A percentile compares a stretch with the other conserved stretches of the same genome.
These are phyloP conservation scores for Purpureocillium takamizusanense DNA, from an alignment of 2,329 filamentous ascomycete species.

Conservation along the genomic window DNA sequence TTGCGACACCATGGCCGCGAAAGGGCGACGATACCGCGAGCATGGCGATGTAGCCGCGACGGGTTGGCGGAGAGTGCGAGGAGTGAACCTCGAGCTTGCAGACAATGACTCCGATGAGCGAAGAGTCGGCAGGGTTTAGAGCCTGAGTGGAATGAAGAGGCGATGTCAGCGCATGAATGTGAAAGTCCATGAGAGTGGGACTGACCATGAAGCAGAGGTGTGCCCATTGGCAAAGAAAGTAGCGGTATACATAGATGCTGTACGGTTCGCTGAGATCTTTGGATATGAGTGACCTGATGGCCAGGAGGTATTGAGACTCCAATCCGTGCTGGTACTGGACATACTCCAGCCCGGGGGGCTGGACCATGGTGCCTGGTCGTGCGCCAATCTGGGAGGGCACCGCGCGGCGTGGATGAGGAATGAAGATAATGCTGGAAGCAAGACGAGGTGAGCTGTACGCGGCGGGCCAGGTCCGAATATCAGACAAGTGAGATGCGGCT, in stretches of 20 bases:
- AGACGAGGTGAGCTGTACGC: too few species aligned
- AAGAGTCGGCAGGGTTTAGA: conserved; percentile 47
- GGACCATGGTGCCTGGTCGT: too few species aligned
- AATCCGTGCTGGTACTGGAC: conserved; percentile 54
- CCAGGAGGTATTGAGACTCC: conserved; percentile 61
- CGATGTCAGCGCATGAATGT: too few species aligned
- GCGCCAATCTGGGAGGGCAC: too few species aligned
- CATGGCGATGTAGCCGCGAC: conserved; percentile 97
- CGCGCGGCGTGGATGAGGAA: too few species aligned
- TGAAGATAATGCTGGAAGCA: too few species aligned
- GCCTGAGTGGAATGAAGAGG: conserved; percentile 34
- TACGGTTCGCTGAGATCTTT: conserved; percentile 97
- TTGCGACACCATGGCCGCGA: conserved; percentile 80
- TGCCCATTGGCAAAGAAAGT: conserved; percentile 96
- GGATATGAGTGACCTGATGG: conserved; percentile 86
- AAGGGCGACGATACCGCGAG: conserved; percentile 77
- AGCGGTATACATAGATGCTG: conserved; percentile 98
- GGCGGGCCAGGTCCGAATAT: too few species aligned
- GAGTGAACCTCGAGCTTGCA: conserved; percentile 90
- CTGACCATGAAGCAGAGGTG: conserved; percentile 89
- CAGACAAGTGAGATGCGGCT: too few species aligned
- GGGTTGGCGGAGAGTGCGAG: conserved; percentile 62
- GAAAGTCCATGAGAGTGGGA: background rate
- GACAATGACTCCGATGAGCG: conserved; percentile 81
- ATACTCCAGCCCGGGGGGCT: conserved; percentile 23